Evolutionary conservation across 2,329 filamentous ascomycete species (phyloP).

Genomic region (Aspergillus fumigatiaffinis): DNA sequence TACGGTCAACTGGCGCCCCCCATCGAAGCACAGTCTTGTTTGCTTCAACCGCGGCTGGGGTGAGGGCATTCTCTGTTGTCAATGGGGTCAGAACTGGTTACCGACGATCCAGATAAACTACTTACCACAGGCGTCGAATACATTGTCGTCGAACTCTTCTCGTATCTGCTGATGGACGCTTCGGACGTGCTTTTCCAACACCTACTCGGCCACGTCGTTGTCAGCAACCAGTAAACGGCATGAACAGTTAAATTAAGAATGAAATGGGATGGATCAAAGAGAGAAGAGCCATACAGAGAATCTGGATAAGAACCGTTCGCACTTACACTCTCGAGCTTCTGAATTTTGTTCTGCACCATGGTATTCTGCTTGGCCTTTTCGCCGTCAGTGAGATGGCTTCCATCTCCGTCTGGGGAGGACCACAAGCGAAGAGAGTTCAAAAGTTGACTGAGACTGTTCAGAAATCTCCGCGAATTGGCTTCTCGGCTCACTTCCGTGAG

Average conservation of each 20-base stretch:
- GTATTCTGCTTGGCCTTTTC: not conserved
- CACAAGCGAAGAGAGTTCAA: conserved; percentile 53
- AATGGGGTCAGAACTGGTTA: not conserved
- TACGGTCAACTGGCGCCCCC: conserved; percentile 24
- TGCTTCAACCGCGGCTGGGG: conserved; percentile 5
- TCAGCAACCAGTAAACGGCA: not conserved
- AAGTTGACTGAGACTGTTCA: conserved; percentile 50
- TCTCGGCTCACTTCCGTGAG: conserved; percentile 51
- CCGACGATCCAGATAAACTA: not conserved
- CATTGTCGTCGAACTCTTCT: not conserved
- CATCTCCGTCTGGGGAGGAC: conserved; percentile 27
- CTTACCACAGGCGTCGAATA: conserved; percentile 3
- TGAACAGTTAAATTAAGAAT: not conserved
- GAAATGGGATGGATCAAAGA: not conserved
- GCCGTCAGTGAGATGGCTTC: not conserved
- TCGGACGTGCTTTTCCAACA: not conserved
- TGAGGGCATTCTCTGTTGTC: not conserved
- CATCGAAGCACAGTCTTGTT: conserved; percentile 35
- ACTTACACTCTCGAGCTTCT: not conserved
- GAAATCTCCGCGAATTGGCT: conserved; percentile 45
- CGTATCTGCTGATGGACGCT: not conserved
- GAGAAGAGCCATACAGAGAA: not conserved
- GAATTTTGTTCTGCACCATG: not conserved
- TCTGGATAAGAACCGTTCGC: not conserved
- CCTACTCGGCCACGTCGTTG: not conserved